A percentile compares a stretch with the other conserved stretches of the same genome.
Conservation (phyloP, 306 rosid species). For the Casuarina glauca region DNA sequence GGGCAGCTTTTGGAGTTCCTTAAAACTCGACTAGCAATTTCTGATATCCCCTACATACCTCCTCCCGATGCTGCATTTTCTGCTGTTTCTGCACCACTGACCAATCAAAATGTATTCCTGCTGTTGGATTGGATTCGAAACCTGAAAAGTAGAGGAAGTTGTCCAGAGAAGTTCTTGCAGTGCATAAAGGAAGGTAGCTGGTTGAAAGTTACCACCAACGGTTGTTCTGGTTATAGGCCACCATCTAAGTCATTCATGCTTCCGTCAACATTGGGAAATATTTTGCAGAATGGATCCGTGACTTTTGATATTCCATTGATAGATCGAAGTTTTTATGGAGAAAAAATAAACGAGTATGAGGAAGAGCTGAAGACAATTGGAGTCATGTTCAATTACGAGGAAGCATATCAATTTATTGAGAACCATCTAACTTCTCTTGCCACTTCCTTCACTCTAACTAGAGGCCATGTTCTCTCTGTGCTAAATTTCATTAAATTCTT, state of each 20-base stretch:
- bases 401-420: constrained; percentile 67
- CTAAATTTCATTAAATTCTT: constrained; percentile 55
- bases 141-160: background rate
- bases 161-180: constrained; percentile 41
- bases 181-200: constrained; percentile 63
- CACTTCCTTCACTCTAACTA: constrained; percentile 33
- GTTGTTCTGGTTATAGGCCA: constrained; percentile 38
- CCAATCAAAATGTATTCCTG: constrained; percentile 53
- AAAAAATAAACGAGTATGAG: constrained; percentile 34
- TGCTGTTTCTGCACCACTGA: constrained; percentile 52
- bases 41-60: constrained; percentile 57
- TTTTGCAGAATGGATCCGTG: constrained; percentile 49
- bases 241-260: constrained; percentile 64
- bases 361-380: constrained; percentile 66
- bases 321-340: constrained; percentile 55
- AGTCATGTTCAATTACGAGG: constrained; percentile 57
- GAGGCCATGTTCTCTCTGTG: constrained; percentile 42
- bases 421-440: constrained; percentile 59
- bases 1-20: constrained; percentile 46
- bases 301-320: constrained; percentile 71
- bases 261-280: constrained; percentile 44
- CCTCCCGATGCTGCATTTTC: constrained; percentile 60
- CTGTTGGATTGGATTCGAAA: constrained; percentile 64
- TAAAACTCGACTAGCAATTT: constrained; percentile 29
- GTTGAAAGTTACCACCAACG: constrained; percentile 53